Conservation (phyloP, 2,329 filamentous ascomycete genomes). For the Clarireedia sp. region DNA sequence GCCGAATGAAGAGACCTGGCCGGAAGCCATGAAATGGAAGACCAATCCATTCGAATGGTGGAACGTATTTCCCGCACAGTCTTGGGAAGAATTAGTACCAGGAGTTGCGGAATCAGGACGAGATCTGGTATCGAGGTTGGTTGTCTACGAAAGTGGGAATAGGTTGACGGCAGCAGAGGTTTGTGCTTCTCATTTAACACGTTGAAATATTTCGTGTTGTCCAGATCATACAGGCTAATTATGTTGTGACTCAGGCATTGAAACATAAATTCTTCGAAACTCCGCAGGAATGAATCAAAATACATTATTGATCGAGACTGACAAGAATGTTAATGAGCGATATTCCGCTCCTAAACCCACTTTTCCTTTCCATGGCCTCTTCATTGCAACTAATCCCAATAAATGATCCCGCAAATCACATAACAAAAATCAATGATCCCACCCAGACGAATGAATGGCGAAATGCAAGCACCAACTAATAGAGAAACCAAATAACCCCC, state of each 20-base stretch:
- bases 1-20: conserved; percentile 73
- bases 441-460: no score
- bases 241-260: not conserved
- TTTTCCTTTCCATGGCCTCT: not conserved
- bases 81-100: conserved; percentile 65
- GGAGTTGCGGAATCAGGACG: conserved; percentile 49
- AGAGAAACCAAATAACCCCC: not conserved
- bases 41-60: conserved; percentile 89
- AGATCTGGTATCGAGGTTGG: conserved; percentile 57
- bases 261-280: conserved; percentile 4
- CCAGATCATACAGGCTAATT: not conserved
- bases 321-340: not conserved
- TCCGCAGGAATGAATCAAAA: not conserved
- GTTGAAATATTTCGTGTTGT: no score
- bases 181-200: not conserved
- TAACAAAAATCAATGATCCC: no score
- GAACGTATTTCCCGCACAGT: conserved; percentile 56
- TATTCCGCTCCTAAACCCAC: not conserved
- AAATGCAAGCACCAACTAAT: no score
- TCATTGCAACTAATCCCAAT: no score
- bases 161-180: conserved; percentile 62
- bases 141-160: conserved; percentile 62
- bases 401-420: no score
- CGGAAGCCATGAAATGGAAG: conserved; percentile 60
- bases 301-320: not conserved